phyloP scores from a whole-genome alignment of 2,329 filamentous ascomycete species.

The Ploettnerulaceae sp. region DNA sequence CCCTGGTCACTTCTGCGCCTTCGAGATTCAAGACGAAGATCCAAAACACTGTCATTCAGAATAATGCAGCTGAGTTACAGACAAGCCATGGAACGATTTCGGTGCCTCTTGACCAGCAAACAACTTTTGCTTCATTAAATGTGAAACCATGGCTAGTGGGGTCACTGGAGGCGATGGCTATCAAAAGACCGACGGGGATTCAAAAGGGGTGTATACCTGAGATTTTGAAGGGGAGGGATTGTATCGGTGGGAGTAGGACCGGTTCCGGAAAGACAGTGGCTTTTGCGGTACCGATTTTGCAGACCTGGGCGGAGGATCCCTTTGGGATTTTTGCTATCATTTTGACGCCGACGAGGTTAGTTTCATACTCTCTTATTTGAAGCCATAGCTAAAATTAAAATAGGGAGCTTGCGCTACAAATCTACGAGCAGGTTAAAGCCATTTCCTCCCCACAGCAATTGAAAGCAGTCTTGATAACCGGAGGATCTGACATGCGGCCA shows the following conservation, averaged over 20 bases:
- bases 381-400: constrained; percentile 17
- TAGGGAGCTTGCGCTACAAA: constrained; percentile 88
- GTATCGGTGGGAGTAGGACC: constrained; percentile 89
- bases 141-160: constrained; percentile 84
- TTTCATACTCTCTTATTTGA: neutral
- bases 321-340: constrained; percentile 86
- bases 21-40: constrained; percentile 29
- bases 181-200: constrained; percentile 84
- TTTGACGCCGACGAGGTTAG: constrained; percentile 75
- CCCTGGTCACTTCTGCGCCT: constrained; percentile 25
- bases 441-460: constrained; percentile 84
- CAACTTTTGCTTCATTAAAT: constrained; percentile 66
- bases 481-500: constrained; percentile 84
- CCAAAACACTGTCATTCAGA: constrained; percentile 8
- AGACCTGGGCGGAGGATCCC: constrained; percentile 89
- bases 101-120: constrained; percentile 51
- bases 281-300: constrained; percentile 89
- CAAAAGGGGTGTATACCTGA: constrained; percentile 90
- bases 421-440: constrained; percentile 92
- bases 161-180: constrained; percentile 72
- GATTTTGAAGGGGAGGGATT: constrained; percentile 86
- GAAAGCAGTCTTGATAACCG: constrained; percentile 84
- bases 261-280: constrained; percentile 97
- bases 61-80: neutral
- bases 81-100: constrained; percentile 34